Conservation (phyloP, 1,284 basidiomycete genomes). For the Cutaneotrichosporon sp. region DNA sequence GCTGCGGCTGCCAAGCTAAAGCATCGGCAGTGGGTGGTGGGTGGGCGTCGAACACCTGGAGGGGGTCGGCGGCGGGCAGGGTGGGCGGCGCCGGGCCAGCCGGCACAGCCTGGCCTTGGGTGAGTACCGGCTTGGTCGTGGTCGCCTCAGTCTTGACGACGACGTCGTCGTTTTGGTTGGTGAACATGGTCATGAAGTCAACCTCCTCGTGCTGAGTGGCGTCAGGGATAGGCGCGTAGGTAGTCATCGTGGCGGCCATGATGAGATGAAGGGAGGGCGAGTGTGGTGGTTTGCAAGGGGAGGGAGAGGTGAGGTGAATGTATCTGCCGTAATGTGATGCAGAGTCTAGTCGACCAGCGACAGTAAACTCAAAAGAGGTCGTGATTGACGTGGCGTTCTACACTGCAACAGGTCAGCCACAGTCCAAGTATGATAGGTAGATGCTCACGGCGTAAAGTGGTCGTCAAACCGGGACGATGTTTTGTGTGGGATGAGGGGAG, state of each 20-base stretch:
- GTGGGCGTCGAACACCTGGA: slow-evolving; percentile 17
- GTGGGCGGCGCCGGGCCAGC: slow-evolving; percentile 8
- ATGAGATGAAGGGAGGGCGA: not conserved
- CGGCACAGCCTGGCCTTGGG: not conserved
- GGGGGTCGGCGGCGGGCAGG: slow-evolving; percentile 13
- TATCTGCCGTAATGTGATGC: slow-evolving; percentile 6
- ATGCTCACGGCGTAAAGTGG: slow-evolving; percentile 5
- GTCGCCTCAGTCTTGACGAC: not conserved
- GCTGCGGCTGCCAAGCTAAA: slow-evolving; percentile 9
- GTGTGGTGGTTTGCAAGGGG: not conserved
- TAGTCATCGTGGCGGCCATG: slow-evolving; percentile 13
- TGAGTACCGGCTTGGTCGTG: not conserved
- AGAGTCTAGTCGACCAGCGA: slow-evolving; percentile 12
- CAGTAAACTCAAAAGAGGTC: not conserved
- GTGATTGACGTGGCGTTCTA: slow-evolving; percentile 9
- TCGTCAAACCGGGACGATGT: slow-evolving; percentile 7
- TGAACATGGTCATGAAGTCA: slow-evolving; percentile 31
- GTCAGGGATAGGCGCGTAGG: slow-evolving; percentile 14
- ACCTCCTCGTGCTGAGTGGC: slow-evolving; percentile 21
- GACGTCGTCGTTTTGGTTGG: slow-evolving; percentile 22
- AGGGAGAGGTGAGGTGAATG: not conserved
- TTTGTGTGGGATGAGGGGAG: not conserved
- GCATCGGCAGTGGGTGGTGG: not conserved
- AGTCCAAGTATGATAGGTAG: not conserved
- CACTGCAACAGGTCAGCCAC: not conserved